These are phyloP conservation scores for Hymenochaete sp. DNA, from an alignment of 1,284 basidiomycete genomes.

Conservation along the genomic window DNA sequence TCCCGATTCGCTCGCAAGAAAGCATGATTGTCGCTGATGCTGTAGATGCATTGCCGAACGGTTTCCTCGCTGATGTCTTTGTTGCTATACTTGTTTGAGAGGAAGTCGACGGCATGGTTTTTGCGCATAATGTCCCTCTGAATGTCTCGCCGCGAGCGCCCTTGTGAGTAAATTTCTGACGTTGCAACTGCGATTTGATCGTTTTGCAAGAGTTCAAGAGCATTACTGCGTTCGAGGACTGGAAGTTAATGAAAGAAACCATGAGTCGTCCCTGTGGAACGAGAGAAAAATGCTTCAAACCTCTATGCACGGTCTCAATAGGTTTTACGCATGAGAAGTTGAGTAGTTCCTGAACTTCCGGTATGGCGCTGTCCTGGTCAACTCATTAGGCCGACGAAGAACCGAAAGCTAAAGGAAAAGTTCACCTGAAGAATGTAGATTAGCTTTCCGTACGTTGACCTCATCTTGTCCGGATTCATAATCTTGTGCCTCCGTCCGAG, in stretches of 20 bases:
- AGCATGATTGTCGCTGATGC: slow-evolving; percentile 78
- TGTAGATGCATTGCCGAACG: slow-evolving; percentile 69
- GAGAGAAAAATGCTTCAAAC: neutral
- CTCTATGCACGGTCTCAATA: slow-evolving; percentile 59
- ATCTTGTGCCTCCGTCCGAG: slow-evolving; percentile 77
- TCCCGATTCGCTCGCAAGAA: slow-evolving; percentile 75
- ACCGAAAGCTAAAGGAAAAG: slow-evolving; percentile 10
- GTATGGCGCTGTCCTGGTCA: slow-evolving; percentile 63
- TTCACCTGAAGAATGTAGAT: slow-evolving; percentile 70
- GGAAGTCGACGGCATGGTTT: slow-evolving; percentile 68
- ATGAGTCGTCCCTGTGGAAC: neutral
- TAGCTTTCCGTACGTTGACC: slow-evolving; percentile 77
- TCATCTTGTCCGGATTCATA: slow-evolving; percentile 80
- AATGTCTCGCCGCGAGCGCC: slow-evolving; percentile 59
- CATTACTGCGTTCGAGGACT: slow-evolving; percentile 53
- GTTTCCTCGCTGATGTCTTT: slow-evolving; percentile 50
- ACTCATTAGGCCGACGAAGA: slow-evolving; percentile 14
- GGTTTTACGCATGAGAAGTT: slow-evolving; percentile 66
- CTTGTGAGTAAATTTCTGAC: slow-evolving; percentile 68
- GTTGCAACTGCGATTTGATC: slow-evolving; percentile 64
- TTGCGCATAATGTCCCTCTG: slow-evolving; percentile 74
- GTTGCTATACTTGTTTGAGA: slow-evolving; percentile 53
- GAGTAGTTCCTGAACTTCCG: slow-evolving; percentile 67
- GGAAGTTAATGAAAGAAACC: neutral
- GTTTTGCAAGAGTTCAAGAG: slow-evolving; percentile 60